phyloP scores from a whole-genome alignment of 2,329 filamentous ascomycete genomes.

The Daldinia sp. region DNA sequence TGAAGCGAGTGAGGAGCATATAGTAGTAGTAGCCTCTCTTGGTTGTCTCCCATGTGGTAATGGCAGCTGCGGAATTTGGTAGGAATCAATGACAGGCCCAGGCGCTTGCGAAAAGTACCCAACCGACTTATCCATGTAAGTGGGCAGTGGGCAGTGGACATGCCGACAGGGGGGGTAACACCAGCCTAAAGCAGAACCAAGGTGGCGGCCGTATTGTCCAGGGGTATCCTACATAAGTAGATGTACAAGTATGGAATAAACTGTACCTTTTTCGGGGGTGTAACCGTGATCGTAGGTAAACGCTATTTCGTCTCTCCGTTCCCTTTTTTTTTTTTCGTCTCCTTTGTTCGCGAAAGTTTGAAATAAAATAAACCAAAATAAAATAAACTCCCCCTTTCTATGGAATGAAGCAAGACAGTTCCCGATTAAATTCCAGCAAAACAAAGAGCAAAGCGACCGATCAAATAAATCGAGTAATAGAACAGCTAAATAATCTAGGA shows the following conservation, averaged over 20 bases:
- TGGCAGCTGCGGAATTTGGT: constrained; percentile 32
- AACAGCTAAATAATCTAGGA: constrained; percentile 19
- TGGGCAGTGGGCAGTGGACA: too few relatives aligned
- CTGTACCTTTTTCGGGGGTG: constrained; percentile 29
- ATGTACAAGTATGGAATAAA: constrained; percentile 24
- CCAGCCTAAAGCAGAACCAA: constrained; percentile 32
- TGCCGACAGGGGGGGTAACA: constrained; percentile 27
- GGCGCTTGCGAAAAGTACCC: constrained; percentile 36
- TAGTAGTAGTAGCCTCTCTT: too few relatives aligned
- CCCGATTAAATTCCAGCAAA: constrained; percentile 12
- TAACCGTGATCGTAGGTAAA: background rate
- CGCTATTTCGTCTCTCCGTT: constrained; percentile 1
- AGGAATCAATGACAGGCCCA: constrained; percentile 37
- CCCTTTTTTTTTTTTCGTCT: background rate
- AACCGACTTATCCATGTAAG: constrained; percentile 27
- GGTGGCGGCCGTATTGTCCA: constrained; percentile 32
- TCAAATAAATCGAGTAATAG: constrained; percentile 10
- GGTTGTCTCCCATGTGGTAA: constrained; percentile 1
- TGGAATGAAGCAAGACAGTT: constrained; percentile 12
- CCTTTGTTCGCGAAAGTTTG: background rate
- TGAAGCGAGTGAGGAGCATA: constrained; percentile 11
- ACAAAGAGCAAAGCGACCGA: background rate
- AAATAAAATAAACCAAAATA: background rate
- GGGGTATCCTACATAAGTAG: constrained; percentile 29
- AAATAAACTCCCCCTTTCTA: background rate